Conservation (phyloP, 1,139 yeast genomes). For the Hanseniaspora uvarum region DNA sequence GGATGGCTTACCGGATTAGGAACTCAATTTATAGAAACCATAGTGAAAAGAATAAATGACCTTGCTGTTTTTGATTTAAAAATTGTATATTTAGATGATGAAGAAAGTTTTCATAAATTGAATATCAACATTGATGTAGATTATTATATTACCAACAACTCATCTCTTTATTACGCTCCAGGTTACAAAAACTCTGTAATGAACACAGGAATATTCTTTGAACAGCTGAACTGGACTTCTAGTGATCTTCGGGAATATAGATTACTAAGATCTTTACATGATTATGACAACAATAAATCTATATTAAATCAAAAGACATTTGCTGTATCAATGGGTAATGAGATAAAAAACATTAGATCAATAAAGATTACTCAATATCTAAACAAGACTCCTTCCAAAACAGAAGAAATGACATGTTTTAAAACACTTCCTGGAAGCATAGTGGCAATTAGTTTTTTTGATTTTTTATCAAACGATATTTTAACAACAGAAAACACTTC, state of each 20-base stretch:
- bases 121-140: constrained; percentile 35
- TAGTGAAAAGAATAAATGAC: constrained; percentile 38
- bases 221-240: constrained; percentile 26
- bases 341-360: constrained; percentile 21
- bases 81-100: background rate
- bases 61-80: constrained; percentile 35
- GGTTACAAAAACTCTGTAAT: background rate
- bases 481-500: constrained; percentile 20
- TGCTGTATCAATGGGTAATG: constrained; percentile 38
- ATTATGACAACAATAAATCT: constrained; percentile 19
- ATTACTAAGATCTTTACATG: constrained; percentile 48
- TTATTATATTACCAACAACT: constrained; percentile 19
- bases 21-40: constrained; percentile 43
- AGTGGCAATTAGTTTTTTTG: constrained; percentile 34
- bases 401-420: constrained; percentile 24
- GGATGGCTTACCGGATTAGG: constrained; percentile 95
- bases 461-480: background rate
- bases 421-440: constrained; percentile 46
- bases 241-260: constrained; percentile 45
- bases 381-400: background rate
- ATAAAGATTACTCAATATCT: constrained; percentile 18
- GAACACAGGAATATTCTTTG: constrained; percentile 11
- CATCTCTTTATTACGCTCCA: background rate
- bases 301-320: constrained; percentile 36
- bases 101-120: background rate